Conservation (phyloP, 225 moss, liverwort and hornwort species). For the Neckera pumila region DNA sequence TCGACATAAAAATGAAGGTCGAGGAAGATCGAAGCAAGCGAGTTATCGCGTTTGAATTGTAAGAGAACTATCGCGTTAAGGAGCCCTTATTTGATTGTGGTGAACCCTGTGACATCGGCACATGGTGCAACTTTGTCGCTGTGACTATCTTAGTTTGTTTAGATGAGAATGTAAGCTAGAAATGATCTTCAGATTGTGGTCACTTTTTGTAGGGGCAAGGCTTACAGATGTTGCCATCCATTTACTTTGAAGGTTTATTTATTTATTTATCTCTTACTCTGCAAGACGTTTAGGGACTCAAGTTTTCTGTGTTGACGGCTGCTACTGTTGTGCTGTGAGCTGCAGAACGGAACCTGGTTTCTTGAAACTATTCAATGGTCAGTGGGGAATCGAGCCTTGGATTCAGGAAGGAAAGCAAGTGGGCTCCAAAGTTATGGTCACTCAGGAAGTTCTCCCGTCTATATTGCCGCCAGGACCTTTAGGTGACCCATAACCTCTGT, state of each 20-base stretch:
- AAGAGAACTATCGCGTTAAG: not conserved
- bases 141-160: not conserved
- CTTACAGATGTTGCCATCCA: not conserved
- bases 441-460: slow-evolving; percentile 64
- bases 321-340: not conserved
- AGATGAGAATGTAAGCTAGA: not conserved
- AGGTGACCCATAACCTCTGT: slow-evolving; percentile 15
- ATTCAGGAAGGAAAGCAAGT: slow-evolving; percentile 37
- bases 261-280: not conserved
- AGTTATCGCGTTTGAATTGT: slow-evolving; percentile 56
- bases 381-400: slow-evolving; percentile 72
- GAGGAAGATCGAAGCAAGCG: slow-evolving; percentile 55
- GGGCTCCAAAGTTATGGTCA: slow-evolving; percentile 57
- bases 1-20: slow-evolving; percentile 63
- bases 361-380: slow-evolving; percentile 67
- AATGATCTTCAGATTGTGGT: not conserved
- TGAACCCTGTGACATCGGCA: not conserved
- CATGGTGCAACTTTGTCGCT: not conserved
- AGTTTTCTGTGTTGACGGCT: not conserved
- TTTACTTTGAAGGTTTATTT: not conserved
- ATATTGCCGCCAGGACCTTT: slow-evolving; percentile 69
- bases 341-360: slow-evolving; percentile 74
- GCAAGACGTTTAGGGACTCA: not conserved
- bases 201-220: not conserved
- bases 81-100: not conserved